Conservation (phyloP, 164 flowering plant genomes). For the Echeveria elegans region DNA sequence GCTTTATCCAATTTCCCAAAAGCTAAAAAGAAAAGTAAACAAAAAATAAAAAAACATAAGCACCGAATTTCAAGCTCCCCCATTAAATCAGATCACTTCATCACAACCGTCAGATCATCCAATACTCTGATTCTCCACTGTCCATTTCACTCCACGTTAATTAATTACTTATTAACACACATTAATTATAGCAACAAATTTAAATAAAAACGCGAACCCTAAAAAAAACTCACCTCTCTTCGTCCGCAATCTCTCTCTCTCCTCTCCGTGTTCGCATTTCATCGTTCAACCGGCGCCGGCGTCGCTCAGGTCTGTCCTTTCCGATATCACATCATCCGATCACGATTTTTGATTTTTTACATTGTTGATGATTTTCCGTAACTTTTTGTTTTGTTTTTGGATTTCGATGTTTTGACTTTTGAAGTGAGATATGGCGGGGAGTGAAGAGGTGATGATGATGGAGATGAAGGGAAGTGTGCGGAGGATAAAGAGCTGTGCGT, state of each 20-base stretch:
- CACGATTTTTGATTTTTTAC: background rate
- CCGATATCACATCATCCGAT: slow-evolving; percentile 7
- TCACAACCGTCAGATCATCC: background rate
- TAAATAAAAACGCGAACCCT: background rate
- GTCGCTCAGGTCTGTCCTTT: background rate
- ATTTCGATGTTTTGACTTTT: background rate
- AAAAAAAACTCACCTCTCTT: background rate
- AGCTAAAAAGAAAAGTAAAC: too few species aligned
- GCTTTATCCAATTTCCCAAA: too few species aligned
- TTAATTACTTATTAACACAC: background rate
- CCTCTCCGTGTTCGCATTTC: background rate
- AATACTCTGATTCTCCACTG: background rate
- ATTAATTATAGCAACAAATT: background rate
- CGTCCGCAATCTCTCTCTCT: background rate
- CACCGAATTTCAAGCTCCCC: too few species aligned
- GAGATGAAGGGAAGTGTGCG: slow-evolving; percentile 4
- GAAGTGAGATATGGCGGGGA: background rate
- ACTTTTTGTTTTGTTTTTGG: too few species aligned
- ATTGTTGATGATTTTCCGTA: background rate
- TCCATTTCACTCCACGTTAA: background rate
- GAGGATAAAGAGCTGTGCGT: slow-evolving; percentile 7
- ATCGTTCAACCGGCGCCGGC: background rate
- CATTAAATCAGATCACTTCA: background rate
- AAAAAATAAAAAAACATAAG: too few species aligned
- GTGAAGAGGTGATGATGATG: slow-evolving; percentile 1